Evolutionary conservation across 805 yeast genomes (phyloP), one percentile per base, ranked within the genome.

Genomic region (Spathaspora passalidarum): DNA sequence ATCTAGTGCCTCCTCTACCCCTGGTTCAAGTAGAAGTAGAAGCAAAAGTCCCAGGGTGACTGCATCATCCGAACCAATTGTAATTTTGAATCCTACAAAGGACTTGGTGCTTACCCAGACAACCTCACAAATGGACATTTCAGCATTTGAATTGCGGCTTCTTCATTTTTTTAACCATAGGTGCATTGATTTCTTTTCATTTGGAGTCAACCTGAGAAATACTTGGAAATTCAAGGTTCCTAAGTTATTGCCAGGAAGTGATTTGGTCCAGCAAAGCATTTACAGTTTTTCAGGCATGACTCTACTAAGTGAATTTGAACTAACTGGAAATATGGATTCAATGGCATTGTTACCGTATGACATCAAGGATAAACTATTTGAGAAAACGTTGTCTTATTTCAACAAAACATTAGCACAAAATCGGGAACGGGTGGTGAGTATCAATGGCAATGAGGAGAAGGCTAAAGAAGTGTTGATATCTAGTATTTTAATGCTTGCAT

Each of bases 181-280:
- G 35, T 65, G 72, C 44, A 47, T 64, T 4, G 54, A 59, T 5
- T 41, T 60, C 10, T 60, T 66, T 45, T 54, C 66, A 5, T 60
- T 49, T 48, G 60, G 58, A 6, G 55, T 54, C 29, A 55, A 59
- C 42, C 40, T 45, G 18, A 47, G 35, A 6, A 42, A 44, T 9
- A 52, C 58, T 5, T 67, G 70, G 71, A 51, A 52, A 13, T 38
- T 42, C 9, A 45, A 52, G n/a, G 61, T 63, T 1, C 71, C 71
- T 4, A 36, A 46, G 8, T 46, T 56, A 20, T 65, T 65, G 43
- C 47, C 56, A 19, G 23, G 45, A 17, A 60, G 63, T 43, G 49
- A 53, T n/a, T 45, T 65, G 45, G 57, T 67, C 18, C 52, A 69
- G 35, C 56, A 57, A n/a, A 32, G 44, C 37, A 61, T 25, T 42